These are phyloP conservation scores for Eutypa lata DNA, from an alignment of 2,329 filamentous ascomycete species.

Conservation along the genomic window DNA sequence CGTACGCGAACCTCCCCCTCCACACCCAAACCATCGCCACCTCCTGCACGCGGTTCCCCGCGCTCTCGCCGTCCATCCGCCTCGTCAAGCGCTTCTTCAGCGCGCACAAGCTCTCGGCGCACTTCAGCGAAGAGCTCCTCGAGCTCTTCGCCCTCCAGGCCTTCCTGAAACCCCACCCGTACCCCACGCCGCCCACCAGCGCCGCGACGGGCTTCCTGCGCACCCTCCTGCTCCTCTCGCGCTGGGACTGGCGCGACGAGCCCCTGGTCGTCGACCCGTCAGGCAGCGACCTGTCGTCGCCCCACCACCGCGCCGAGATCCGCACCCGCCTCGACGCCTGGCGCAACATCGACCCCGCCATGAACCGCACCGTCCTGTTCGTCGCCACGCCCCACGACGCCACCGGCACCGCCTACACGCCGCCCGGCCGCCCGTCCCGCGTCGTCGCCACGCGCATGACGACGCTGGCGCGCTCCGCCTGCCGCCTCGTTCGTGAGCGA, in stretches of 20 bases:
- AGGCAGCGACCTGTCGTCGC: slow-evolving; percentile 54
- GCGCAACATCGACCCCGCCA: slow-evolving; percentile 82
- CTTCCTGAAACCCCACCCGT: slow-evolving; percentile 81
- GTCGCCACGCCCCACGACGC: slow-evolving; percentile 75
- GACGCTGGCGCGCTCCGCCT: slow-evolving; percentile 73
- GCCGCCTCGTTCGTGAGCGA: slow-evolving; percentile 54
- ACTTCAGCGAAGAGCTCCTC: slow-evolving; percentile 76
- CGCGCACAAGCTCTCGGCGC: slow-evolving; percentile 72
- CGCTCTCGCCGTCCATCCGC: slow-evolving; percentile 78
- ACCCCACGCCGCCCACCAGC: slow-evolving; percentile 72
- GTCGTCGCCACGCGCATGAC: slow-evolving; percentile 84
- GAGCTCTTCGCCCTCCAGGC: slow-evolving; percentile 77
- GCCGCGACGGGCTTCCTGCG: slow-evolving; percentile 77
- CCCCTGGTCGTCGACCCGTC: slow-evolving; percentile 78
- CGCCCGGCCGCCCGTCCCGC: slow-evolving; percentile 62
- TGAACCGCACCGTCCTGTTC: slow-evolving; percentile 81
- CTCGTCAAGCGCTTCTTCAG: slow-evolving; percentile 88
- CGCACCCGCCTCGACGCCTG: slow-evolving; percentile 74
- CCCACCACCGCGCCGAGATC: slow-evolving; percentile 62
- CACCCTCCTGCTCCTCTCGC: slow-evolving; percentile 73
- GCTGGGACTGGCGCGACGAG: slow-evolving; percentile 88
- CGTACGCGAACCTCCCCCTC: slow-evolving; percentile 69
- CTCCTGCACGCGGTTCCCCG: slow-evolving; percentile 74
- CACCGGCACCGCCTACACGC: slow-evolving; percentile 77
- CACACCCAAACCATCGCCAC: slow-evolving; percentile 80